Percentiles rank a stretch among this genome's conserved stretches.
phyloP scores from a whole-genome alignment of 129 eudicot species.

The Dittrichia graveolens region DNA sequence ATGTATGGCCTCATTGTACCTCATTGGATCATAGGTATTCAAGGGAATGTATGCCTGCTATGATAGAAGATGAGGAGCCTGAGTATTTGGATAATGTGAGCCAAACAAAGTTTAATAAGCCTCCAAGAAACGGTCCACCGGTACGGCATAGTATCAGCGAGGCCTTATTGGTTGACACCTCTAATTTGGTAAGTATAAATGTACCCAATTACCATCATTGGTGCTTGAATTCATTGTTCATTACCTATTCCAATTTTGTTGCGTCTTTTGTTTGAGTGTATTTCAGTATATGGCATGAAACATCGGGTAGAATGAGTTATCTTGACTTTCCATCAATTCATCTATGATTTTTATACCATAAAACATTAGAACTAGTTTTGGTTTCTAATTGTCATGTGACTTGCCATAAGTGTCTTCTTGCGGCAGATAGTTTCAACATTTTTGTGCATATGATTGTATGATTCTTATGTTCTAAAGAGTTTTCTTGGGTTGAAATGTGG shows the following conservation, averaged over 20 bases:
- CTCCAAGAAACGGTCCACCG: slow-evolving; percentile 54
- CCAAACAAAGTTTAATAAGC: slow-evolving; percentile 54
- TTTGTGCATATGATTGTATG: not conserved
- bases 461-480: not conserved
- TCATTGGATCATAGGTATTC: slow-evolving; percentile 47
- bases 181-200: slow-evolving; percentile 51
- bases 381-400: too few relatives aligned
- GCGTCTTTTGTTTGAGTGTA: not conserved
- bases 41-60: slow-evolving; percentile 43
- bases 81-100: slow-evolving; percentile 42
- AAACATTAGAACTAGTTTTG: too few relatives aligned
- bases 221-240: not conserved
- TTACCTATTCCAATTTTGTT: not conserved
- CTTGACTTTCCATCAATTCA: too few relatives aligned
- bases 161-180: slow-evolving; percentile 53
- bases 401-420: too few relatives aligned
- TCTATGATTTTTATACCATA: too few relatives aligned
- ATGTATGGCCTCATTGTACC: slow-evolving; percentile 49
- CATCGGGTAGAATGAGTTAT: not conserved
- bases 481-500: not conserved
- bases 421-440: too few relatives aligned
- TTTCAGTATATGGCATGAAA: slow-evolving; percentile 8
- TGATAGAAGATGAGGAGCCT: slow-evolving; percentile 44
- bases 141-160: slow-evolving; percentile 77
- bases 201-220: not conserved